These are phyloP conservation scores for Ettlia oleoabundans DNA, from an alignment of 139 green algal species.

Conservation along the genomic window DNA sequence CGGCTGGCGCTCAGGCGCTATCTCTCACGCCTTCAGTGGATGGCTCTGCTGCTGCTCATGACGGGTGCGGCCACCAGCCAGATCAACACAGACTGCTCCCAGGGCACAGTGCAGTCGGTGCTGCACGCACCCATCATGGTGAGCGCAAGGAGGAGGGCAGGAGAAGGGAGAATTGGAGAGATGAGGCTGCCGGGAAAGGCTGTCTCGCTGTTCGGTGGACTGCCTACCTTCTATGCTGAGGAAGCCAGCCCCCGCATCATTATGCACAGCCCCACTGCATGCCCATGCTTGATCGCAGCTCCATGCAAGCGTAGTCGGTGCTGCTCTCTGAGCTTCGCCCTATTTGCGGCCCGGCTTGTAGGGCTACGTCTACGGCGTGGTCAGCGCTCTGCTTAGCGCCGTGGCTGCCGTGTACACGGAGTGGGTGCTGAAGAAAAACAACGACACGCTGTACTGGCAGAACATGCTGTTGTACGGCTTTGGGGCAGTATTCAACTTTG, in stretches of 20 bases:
- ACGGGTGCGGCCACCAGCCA: constrained; percentile 63
- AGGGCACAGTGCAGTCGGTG: constrained; percentile 18
- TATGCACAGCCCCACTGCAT: no score
- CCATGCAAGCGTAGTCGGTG: no score
- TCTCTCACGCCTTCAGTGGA: constrained; percentile 58
- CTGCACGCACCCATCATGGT: constrained; percentile 45
- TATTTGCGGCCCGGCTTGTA: not conserved
- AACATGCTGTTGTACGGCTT: constrained; percentile 76
- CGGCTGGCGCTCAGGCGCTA: constrained; percentile 48
- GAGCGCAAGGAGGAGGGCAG: not conserved
- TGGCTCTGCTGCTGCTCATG: constrained; percentile 65
- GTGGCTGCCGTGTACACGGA: constrained; percentile 73
- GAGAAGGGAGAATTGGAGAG: no score
- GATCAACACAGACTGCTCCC: constrained; percentile 47
- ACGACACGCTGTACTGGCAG: constrained; percentile 68
- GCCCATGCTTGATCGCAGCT: no score
- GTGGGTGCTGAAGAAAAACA: constrained; percentile 75
- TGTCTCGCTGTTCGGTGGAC: no score
- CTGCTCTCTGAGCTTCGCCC: not conserved
- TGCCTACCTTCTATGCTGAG: no score
- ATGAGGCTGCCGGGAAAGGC: no score
- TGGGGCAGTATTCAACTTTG: constrained; percentile 59
- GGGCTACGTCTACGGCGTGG: constrained; percentile 29
- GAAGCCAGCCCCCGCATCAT: no score
- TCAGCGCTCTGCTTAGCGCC: constrained; percentile 52